Percentiles rank a stretch among this genome's conserved stretches.
phyloP scores from a whole-genome alignment of 2,329 filamentous ascomycete genomes.

The Ascochyta rabiei region DNA sequence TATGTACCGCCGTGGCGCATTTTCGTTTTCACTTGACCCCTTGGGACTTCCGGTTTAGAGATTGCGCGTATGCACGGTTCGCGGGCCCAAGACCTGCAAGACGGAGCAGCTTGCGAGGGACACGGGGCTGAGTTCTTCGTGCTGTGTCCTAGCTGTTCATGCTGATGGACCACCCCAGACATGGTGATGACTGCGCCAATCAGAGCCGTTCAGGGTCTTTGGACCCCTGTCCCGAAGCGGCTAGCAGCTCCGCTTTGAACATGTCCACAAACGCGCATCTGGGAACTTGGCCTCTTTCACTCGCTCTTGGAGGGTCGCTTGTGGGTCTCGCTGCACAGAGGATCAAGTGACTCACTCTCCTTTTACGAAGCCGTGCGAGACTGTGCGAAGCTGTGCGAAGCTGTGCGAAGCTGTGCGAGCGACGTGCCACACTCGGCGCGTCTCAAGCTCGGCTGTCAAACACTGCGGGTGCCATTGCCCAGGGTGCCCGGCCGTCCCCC shows the following conservation, averaged over 20 bases:
- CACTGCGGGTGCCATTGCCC: not conserved
- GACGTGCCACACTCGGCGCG: not conserved
- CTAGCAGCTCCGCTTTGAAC: not conserved
- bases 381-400: not conserved
- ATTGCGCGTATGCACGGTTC: constrained; percentile 17
- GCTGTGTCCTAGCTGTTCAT: constrained; percentile 3
- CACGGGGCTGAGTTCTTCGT: constrained; percentile 16
- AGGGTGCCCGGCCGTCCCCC: constrained; percentile 7
- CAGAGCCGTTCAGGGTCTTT: constrained; percentile 10
- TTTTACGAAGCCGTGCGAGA: not conserved
- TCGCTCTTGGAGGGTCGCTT: not conserved
- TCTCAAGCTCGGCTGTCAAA: constrained; percentile 5
- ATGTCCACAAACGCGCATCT: constrained; percentile 12
- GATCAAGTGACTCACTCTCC: not conserved
- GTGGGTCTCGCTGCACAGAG: not conserved
- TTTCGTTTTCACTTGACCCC: constrained; percentile 7
- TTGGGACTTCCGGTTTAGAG: constrained; percentile 1
- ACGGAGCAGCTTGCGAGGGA: constrained; percentile 14
- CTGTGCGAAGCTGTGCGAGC: not conserved
- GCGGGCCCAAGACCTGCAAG: constrained; percentile 9
- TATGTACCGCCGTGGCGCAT: constrained; percentile 2
- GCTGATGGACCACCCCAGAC: not conserved
- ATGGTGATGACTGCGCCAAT: not conserved
- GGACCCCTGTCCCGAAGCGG: constrained; percentile 2
- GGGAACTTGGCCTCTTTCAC: constrained; percentile 4